Evolutionary conservation across 2,329 filamentous ascomycete species (phyloP), one percentile per base, ranked within the genome.

Genomic region (Cladosporium sp.): DNA sequence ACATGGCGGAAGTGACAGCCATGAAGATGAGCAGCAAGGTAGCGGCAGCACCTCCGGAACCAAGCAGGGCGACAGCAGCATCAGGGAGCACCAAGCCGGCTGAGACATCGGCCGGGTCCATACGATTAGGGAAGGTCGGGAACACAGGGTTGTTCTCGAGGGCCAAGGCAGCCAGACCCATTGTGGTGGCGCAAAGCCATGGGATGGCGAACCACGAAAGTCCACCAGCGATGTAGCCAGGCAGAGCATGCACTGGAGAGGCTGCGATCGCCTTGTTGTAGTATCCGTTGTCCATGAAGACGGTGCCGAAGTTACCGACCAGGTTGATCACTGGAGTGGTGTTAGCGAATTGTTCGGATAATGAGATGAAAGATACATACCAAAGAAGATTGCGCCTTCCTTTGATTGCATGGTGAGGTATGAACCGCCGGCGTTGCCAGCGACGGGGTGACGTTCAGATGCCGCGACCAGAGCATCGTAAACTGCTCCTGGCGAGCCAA

Each of bases 241-340:
- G 93, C 2, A 97, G 86, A 0, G 93, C 93, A 49, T 94, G 88
- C 0, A 94, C 90, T 0, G 92, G 92, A 26, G 88, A 90, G 0
- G 93, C 92, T 7, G 93, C 92, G 73, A 97, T 96, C 18, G 92
- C 93, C 79, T 96, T 96, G 84, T 96, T 95, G 80, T 93, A 96
- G 81, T 96, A 96, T 18, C 90, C 74, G 26, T 75, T 68, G 74
- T 96, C 92, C 54, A 92, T 84, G 81, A 96, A 96, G 4, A 96
- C 91, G 1, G 91, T 93, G 6, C 83, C 90, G 67, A 94, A 95
- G 79, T 93, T 93, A 49, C 92, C 92, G 41, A 93, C 90, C 58
- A 92, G 89, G 78, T 96, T 96, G 80, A 96, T 96, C 26, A 73
- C 71, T 62, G 24, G 21, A n/a, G 3, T 28, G 30, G 24, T 8